Evolutionary conservation across 2,329 filamentous ascomycete genomes (phyloP).

Genomic region (Penicillium oxalicum): DNA sequence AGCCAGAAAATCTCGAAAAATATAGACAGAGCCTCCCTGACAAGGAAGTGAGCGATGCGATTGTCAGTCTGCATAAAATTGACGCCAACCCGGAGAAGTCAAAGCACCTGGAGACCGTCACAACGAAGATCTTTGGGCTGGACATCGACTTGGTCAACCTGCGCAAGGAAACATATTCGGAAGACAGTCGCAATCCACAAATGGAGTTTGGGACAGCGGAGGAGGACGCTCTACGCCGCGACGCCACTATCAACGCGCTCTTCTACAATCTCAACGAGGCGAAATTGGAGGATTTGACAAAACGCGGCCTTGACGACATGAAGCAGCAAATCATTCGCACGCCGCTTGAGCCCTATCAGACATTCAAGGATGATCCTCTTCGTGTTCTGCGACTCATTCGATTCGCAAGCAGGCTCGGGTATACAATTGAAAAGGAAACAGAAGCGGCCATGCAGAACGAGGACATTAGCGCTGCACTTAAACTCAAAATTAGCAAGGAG

Average conservation of each 20-base stretch:
- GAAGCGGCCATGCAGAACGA: slow-evolving; percentile 68
- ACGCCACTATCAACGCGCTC: slow-evolving; percentile 90
- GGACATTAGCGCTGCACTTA: slow-evolving; percentile 74
- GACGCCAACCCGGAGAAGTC: slow-evolving; percentile 91
- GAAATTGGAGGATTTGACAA: slow-evolving; percentile 77
- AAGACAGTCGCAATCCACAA: slow-evolving; percentile 82
- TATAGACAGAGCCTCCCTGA: slow-evolving; percentile 41
- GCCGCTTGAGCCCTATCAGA: slow-evolving; percentile 80
- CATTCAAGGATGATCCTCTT: slow-evolving; percentile 89
- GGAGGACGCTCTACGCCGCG: slow-evolving; percentile 81
- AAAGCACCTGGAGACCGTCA: slow-evolving; percentile 90
- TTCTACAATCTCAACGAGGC: slow-evolving; percentile 88
- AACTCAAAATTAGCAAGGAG: slow-evolving; percentile 85
- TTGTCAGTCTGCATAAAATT: slow-evolving; percentile 79
- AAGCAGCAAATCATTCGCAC: slow-evolving; percentile 67
- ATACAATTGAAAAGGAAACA: slow-evolving; percentile 66
- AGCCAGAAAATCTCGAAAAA: slow-evolving; percentile 35
- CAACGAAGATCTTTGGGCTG: slow-evolving; percentile 74
- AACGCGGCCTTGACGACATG: slow-evolving; percentile 69
- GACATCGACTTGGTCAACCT: slow-evolving; percentile 95
- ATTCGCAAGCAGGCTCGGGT: slow-evolving; percentile 79
- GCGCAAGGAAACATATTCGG: slow-evolving; percentile 81
- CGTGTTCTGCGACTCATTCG: slow-evolving; percentile 80
- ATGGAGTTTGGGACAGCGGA: slow-evolving; percentile 90
- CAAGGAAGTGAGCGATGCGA: slow-evolving; percentile 54